Base-by-base conservation (phyloP, 2,329 filamentous ascomycete species). In the Lachnellula hyalina region DNA sequence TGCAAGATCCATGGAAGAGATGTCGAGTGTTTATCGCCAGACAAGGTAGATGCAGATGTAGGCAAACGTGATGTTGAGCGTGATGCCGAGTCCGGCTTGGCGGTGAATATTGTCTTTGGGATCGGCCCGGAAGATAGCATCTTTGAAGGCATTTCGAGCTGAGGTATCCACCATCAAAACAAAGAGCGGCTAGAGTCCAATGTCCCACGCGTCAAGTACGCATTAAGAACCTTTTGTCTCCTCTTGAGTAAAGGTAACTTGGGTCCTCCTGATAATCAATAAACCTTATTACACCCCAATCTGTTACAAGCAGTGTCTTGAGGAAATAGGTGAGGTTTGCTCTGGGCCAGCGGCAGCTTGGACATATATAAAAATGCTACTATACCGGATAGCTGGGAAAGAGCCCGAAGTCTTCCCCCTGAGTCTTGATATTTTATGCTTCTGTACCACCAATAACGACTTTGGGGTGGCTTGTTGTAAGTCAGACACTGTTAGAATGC, bases 1-100 rank as follows among this genome's bases (percentile, higher is more conserved):
- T 62, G 51, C 8, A 67, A 47, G 32, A 65, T 65, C 64, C 61
- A 66, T 36, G 62, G 62, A 12, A 59, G 41, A 12, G 21, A 21
- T 19, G 56, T 28, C 23, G 42, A 12, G 15, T 49, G 47, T 50
- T 55, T 32, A 9, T 57, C 51, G 19, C 23, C 54, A 9, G 50
- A 56, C 34, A 35, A 53, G 55, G 53, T 36, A 49, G 48, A 47
- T 47, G 45, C 23, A 50, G 21, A 23, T 21, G 41, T 44, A 21
- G 41, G 8, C 21, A 17, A 46, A 9, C 44, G 3, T 6, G n/a
- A 32, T 11, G 21, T 46, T 14, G 36, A 15, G 36, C 36, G 15
- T 11, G 46, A 34, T 34, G 25, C n/a, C 36, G 28, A 28, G 28
- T 28, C 28, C 28, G 28, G 28, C 28, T 8, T 28, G 28, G 28